phyloP scores from a whole-genome alignment of 139 green algal species.

The Ettlia oleoabundans region DNA sequence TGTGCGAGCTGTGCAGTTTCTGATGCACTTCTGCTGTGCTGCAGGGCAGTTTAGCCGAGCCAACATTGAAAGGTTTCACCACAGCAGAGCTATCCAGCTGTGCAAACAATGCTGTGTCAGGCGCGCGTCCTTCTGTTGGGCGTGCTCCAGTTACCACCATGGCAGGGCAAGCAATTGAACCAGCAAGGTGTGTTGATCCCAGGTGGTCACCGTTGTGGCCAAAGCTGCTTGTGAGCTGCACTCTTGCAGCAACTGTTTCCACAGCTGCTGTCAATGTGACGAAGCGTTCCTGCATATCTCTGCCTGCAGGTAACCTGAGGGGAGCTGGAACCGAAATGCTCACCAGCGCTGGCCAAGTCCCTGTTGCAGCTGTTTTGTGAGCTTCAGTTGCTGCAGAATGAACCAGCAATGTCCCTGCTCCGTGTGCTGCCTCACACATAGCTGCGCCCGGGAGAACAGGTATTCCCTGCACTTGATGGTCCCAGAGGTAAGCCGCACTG shows the following conservation, averaged over 20 bases:
- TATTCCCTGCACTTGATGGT: conserved; percentile 51
- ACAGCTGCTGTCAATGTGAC: not conserved
- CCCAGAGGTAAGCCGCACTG: conserved; percentile 45
- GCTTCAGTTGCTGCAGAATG: not conserved
- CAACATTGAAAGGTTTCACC: too few species aligned
- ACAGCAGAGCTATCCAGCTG: too few species aligned
- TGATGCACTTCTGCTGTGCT: not conserved
- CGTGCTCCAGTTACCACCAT: not conserved
- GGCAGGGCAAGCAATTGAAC: not conserved
- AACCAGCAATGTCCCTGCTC: not conserved
- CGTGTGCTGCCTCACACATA: conserved; percentile 61
- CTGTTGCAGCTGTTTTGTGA: not conserved
- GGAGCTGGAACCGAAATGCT: conserved; percentile 47
- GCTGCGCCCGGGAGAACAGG: conserved; percentile 59
- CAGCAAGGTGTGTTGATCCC: not conserved
- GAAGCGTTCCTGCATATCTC: too few species aligned
- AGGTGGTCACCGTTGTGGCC: not conserved
- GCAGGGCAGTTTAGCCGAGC: not conserved
- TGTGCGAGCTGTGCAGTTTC: not conserved
- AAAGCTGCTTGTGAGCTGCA: not conserved
- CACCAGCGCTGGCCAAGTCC: conserved; percentile 32
- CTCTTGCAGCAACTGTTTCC: not conserved
- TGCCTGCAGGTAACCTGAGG: not conserved
- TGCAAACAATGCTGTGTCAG: too few species aligned
- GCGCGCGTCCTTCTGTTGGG: too few species aligned